Base-by-base conservation (phyloP, 2,329 filamentous ascomycete species). In the Fusarium chaquense region DNA sequence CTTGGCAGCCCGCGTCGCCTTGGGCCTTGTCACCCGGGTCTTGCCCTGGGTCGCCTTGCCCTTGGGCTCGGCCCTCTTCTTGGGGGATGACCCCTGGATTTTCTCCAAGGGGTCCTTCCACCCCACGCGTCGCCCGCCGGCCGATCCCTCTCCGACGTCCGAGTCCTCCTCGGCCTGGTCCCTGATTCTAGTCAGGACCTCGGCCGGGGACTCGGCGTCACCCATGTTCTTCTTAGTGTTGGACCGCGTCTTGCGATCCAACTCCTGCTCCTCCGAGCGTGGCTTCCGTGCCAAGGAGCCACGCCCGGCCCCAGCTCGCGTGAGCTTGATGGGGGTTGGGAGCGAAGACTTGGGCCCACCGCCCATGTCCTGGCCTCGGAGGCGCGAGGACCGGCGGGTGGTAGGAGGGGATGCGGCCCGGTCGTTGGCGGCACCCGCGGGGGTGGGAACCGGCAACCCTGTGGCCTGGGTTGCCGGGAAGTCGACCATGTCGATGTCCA, bases 171-270 rank as follows among this genome's bases (percentile, higher is more conserved):
- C 62, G 44, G 61, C 61, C 50, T 58, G 46, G 45, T 75, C 64
- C 58, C 73, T 70, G 56, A 72, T 63, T 67, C 70, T 77, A 66
- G 76, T 79, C 47, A 81, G 69, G 50, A 79, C 69, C 45, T 79
- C 73, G 30, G 77, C 73, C 18, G 79, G 78, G 53, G 77, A 77
- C 71, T 79, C 77, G 18, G 79, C 75, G 43, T 76, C 73, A 24
- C 78, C 78, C 74, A 70, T 79, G 69, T 81, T 81, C 65, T 66
- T 76, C 57, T 68, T 73, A 52, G 79, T 81, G 64, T 81, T 81
- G 52, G 65, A 58, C 24, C 76, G 75, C 9, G 79, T 81, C 68
- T 78, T 76, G 33, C 75, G 70, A 5, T 71, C 75, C 51, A 79
- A 58, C 40, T 80, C 77, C 43, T 79, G 77, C 47, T 79, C 76